Evolutionary conservation across 2,329 filamentous ascomycete species (phyloP).

Genomic region (Canariomyces notabilis): DNA sequence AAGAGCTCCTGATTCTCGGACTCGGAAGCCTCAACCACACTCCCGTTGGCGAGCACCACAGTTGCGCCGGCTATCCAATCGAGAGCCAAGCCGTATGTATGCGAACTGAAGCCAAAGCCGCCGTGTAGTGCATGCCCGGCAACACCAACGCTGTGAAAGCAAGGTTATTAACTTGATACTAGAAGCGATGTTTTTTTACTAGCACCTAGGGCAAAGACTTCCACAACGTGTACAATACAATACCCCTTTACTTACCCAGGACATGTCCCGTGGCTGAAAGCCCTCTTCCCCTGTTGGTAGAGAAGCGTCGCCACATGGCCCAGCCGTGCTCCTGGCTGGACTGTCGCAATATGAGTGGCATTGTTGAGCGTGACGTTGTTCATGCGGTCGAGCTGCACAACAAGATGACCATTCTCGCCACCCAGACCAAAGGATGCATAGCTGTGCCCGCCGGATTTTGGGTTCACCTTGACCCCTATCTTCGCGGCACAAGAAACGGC

Average conservation of each 20-base stretch:
- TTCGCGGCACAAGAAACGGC: slow-evolving; percentile 42
- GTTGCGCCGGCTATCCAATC: slow-evolving; percentile 34
- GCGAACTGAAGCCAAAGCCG: slow-evolving; percentile 36
- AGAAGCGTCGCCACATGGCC: slow-evolving; percentile 41
- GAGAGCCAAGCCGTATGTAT: slow-evolving; percentile 32
- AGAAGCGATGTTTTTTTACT: slow-evolving; percentile 5
- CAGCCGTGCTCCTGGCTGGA: slow-evolving; percentile 47
- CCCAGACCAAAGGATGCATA: slow-evolving; percentile 47
- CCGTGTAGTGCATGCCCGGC: slow-evolving; percentile 38
- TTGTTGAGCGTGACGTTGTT: slow-evolving; percentile 38
- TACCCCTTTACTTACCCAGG: slow-evolving; percentile 40
- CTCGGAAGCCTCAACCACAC: slow-evolving; percentile 29
- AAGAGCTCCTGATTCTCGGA: slow-evolving; percentile 37
- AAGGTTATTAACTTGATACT: slow-evolving; percentile 11
- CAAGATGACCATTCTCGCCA: slow-evolving; percentile 43
- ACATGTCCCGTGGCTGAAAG: slow-evolving; percentile 47
- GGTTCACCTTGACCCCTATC: slow-evolving; percentile 40
- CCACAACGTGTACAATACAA: no score
- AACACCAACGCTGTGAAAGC: slow-evolving; percentile 33
- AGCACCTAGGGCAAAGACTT: no score
- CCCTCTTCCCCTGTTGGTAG: slow-evolving; percentile 35
- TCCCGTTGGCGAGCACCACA: slow-evolving; percentile 35
- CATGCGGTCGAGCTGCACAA: slow-evolving; percentile 45
- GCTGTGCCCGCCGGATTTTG: slow-evolving; percentile 47
- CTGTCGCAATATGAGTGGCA: slow-evolving; percentile 37